These are phyloP conservation scores for Solanum hybrid DNA, from an alignment of 305 asterid species.

Conservation along the genomic window DNA sequence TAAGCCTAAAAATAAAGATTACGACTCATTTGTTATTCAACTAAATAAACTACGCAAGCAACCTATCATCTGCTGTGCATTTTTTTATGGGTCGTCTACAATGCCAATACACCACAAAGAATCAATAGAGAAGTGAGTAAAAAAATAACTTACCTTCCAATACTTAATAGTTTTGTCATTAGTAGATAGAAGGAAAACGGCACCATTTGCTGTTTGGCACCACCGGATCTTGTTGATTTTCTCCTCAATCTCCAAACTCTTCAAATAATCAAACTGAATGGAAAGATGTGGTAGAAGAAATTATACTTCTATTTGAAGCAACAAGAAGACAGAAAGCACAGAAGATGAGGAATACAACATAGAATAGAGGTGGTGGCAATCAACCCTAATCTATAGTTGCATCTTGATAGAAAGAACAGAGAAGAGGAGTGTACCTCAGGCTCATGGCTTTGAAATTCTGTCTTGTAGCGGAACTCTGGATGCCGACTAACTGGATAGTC, in stretches of 20 bases:
- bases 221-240: constrained; percentile 96
- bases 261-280: constrained; percentile 86
- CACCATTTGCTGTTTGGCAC: constrained; percentile 97
- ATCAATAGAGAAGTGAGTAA: background rate
- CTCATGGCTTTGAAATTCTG: constrained; percentile 99
- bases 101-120: background rate
- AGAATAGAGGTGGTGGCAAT: background rate
- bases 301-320: background rate
- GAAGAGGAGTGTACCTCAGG: constrained; percentile 65
- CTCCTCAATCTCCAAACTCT: constrained; percentile 99
- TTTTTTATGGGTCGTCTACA: background rate
- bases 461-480: constrained; percentile 93
- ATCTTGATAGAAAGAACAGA: background rate
- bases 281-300: constrained; percentile 16
- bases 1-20: background rate
- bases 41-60: background rate
- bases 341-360: background rate
- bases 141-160: constrained; percentile 64
- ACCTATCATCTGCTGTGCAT: background rate
- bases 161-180: constrained; percentile 96
- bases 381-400: background rate
- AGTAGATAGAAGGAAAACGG: constrained; percentile 91
- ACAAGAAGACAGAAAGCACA: background rate
- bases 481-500: constrained; percentile 66
- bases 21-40: background rate